phyloP scores from a whole-genome alignment of 306 rosid genomes.

The Castanospermum australe region DNA sequence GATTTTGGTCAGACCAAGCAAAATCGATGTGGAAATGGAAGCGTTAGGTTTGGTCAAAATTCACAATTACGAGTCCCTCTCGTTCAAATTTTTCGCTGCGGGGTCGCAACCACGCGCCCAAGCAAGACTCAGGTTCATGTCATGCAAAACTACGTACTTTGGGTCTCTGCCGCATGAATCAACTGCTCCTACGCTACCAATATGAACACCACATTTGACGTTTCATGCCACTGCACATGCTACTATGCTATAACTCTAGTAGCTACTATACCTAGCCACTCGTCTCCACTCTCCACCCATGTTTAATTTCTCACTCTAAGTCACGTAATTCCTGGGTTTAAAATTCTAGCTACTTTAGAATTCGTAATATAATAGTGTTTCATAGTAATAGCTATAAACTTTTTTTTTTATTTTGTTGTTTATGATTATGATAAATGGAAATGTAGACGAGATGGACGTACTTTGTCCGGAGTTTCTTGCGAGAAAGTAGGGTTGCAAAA shows the following conservation, averaged over 20 bases:
- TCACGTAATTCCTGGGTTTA: slow-evolving; percentile 21
- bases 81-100: slow-evolving; percentile 24
- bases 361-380: background rate
- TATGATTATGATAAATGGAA: background rate
- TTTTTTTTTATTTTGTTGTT: background rate
- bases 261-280: too few relatives aligned
- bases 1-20: background rate
- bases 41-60: slow-evolving; percentile 43
- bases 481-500: background rate
- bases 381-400: background rate
- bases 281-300: too few relatives aligned
- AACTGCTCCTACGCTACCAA: slow-evolving; percentile 27
- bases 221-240: too few relatives aligned
- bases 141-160: slow-evolving; percentile 37
- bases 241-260: too few relatives aligned
- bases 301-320: background rate
- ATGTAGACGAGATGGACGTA: background rate
- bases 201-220: slow-evolving; percentile 2
- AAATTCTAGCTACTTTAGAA: background rate
- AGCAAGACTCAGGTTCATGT: background rate
- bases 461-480: background rate
- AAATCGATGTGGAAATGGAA: background rate
- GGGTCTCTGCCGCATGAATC: slow-evolving; percentile 10
- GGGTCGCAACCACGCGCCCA: too few relatives aligned
- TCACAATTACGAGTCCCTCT: slow-evolving; percentile 18